Evolutionary conservation across 495 filamentous ascomycete genomes (phyloP), one percentile per base, ranked within the genome.

Genomic region (Lindgomyces ingoldianus): DNA sequence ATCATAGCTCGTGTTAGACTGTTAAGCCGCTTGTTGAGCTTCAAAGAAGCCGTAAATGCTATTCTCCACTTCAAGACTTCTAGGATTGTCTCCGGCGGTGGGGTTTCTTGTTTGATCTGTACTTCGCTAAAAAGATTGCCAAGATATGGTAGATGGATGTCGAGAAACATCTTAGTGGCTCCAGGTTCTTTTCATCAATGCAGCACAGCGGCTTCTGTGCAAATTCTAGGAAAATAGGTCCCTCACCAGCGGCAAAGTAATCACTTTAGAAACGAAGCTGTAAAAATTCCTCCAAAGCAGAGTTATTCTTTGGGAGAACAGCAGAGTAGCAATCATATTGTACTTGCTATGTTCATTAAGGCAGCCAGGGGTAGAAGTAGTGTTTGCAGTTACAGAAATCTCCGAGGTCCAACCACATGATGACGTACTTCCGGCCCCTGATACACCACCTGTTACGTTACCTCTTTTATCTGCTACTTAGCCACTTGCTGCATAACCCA

Each of bases 301-400:
- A 3, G 12, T n/a, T 12, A 29, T 36, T n/a, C 51, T 30, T 19
- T 54, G 11, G 2, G 24, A 10, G 27, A 39, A 54, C 10, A 29
- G 51, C 2, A 54, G 26, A 10, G 51, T n/a, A 3, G 51, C 51
- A 6, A 54, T 36, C 10, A 54, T 54, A n/a, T 54, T 54, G 51
- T 54, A 54, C 51, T 36, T 54, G 51, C n/a, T n/a, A n/a, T n/a
- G n/a, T n/a, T n/a, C n/a, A n/a, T n/a, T n/a, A n/a, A n/a, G n/a
- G n/a, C n/a, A n/a, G n/a, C n/a, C n/a, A n/a, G n/a, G n/a, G n/a
- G n/a, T n/a, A n/a, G n/a, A n/a, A n/a, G n/a, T n/a, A n/a, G n/a
- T n/a, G n/a, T n/a, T n/a, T n/a, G n/a, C n/a, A n/a, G n/a, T n/a
- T n/a, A n/a, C n/a, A n/a, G n/a, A n/a, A n/a, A n/a, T n/a, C n/a